Conservation (phyloP, 352 stramenopile genomes). For the Saprolegnia diclina region DNA sequence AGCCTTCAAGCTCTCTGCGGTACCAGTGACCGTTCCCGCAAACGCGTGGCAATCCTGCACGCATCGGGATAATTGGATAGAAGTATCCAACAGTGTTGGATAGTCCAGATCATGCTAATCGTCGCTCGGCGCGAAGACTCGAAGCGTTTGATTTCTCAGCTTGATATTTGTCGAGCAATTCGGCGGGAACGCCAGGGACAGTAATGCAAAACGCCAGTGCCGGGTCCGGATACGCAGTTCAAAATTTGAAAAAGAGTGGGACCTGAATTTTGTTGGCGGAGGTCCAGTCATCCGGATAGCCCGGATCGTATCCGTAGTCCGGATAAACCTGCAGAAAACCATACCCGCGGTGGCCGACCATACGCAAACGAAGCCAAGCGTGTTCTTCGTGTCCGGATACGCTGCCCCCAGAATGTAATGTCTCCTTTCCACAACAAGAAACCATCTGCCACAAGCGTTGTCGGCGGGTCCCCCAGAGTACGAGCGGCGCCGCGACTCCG, state of each 20-base stretch:
- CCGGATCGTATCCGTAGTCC: background rate
- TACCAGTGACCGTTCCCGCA: too few species aligned
- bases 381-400: background rate
- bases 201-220: background rate
- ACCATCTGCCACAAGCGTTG: background rate
- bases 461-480: background rate
- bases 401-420: background rate
- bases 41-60: too few species aligned
- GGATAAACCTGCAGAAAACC: background rate
- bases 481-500: background rate
- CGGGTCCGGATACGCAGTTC: background rate
- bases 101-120: too few species aligned
- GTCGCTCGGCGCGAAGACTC: too few species aligned
- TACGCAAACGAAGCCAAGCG: background rate
- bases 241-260: background rate
- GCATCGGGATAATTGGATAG: too few species aligned
- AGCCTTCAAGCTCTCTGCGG: too few species aligned
- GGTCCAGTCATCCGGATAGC: background rate
- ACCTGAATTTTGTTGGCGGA: background rate
- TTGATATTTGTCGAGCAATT: too few species aligned
- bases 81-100: too few species aligned
- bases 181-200: too few species aligned
- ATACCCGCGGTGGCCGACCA: background rate
- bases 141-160: too few species aligned
- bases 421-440: background rate